These are phyloP conservation scores for Carpinus viminea DNA, from an alignment of 306 rosid genomes.

Conservation along the genomic window DNA sequence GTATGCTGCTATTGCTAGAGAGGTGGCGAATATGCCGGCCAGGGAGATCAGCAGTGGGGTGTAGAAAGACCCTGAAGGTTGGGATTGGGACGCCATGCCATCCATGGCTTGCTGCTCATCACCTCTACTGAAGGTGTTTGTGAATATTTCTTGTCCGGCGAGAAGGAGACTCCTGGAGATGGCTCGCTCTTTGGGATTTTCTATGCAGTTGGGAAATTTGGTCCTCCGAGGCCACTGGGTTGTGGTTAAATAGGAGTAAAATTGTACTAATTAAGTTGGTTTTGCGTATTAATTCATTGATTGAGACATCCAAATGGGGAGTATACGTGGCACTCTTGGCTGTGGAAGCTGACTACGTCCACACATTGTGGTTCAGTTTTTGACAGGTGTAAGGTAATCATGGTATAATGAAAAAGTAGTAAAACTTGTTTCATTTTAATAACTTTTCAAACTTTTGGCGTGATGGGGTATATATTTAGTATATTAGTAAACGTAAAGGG, in stretches of 20 bases:
- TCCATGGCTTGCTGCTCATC: constrained; percentile 22
- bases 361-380: constrained; percentile 20
- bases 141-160: neutral
- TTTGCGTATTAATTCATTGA: constrained; percentile 29
- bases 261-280: constrained; percentile 31
- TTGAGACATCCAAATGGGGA: neutral
- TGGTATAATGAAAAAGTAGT: neutral
- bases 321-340: constrained; percentile 25
- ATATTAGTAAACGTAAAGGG: too few relatives aligned
- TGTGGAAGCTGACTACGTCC: neutral
- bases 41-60: constrained; percentile 46
- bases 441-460: too few relatives aligned
- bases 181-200: neutral
- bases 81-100: neutral
- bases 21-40: constrained; percentile 30
- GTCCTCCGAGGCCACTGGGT: neutral
- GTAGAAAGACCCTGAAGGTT: constrained; percentile 12
- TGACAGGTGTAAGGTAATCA: constrained; percentile 34
- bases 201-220: neutral
- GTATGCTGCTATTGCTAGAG: constrained; percentile 36
- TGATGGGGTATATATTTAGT: too few relatives aligned
- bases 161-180: neutral
- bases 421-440: too few relatives aligned
- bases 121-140: neutral
- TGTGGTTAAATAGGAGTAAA: neutral